Base-by-base conservation (phyloP, 2,329 filamentous ascomycete genomes). In the Phyllosticta paracitricarpa region DNA sequence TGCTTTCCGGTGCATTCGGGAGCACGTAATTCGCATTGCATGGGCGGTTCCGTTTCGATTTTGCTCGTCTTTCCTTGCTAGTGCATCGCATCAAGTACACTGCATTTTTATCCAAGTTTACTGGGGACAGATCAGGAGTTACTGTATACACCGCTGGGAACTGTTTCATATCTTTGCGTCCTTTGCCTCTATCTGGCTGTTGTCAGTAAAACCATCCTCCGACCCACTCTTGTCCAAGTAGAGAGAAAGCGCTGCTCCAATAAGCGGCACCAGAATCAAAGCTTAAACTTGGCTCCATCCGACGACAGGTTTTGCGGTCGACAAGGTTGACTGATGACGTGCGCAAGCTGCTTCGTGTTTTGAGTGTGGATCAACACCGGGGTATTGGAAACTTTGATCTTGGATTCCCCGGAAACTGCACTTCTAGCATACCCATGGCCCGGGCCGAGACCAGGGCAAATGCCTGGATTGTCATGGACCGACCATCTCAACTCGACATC, bases 1-100 rank as follows among this genome's bases (percentile, higher is more conserved):
- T 51, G 22, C 17, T 56, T 48, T 52, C 40, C 35, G 51, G 58
- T 54, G 25, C 53, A 35, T 19, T 28, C 25, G 25, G 48, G 58
- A 56, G 53, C 58, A 56, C 54, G 56, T 56, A 51, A 56, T 56
- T 56, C 40, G 58, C 58, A 61, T 61, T 48, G 51, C 54, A 61
- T 56, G 53, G 54, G 58, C 53, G 54, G 58, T 35, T 19, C 53
- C 58, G 55, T 25, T 51, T 28, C 22, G 9, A 33, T 61, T 19
- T 56, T n/a, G 33, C 30, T 48, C 7, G 40, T 48, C 40, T n/a
- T 48, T 48, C 40, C 40, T 48, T 48, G 40, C 40, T n/a, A 48
- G 40, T 48, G 40, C 40, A 48, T 48, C 40, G 40, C 40, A 48
- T n/a, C 40, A 48, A 48, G 40, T 48, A 48, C 40, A 48, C 40